A percentile compares a stretch with the other conserved stretches of the same genome.
Conservation (phyloP, 1,139 yeast genomes). For the Pichia sp. region DNA sequence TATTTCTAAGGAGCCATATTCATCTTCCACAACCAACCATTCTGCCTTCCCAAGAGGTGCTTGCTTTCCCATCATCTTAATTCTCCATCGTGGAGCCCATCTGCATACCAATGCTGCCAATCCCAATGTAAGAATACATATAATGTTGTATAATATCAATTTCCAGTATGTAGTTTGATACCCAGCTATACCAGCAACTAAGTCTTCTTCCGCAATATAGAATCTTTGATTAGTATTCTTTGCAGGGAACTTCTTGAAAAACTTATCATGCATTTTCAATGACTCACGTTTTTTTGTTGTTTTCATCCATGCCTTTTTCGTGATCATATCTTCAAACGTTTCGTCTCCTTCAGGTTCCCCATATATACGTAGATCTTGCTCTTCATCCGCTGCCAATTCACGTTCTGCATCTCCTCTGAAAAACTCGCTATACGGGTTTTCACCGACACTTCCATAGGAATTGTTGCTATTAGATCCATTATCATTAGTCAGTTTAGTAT, state of each 20-base stretch:
- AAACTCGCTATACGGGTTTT: slow-evolving; percentile 21
- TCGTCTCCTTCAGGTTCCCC: slow-evolving; percentile 20
- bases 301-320: slow-evolving; percentile 17
- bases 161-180: slow-evolving; percentile 55
- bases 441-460: slow-evolving; percentile 20
- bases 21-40: slow-evolving; percentile 93
- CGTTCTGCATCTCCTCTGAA: slow-evolving; percentile 23
- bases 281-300: slow-evolving; percentile 19
- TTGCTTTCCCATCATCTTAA: slow-evolving; percentile 61
- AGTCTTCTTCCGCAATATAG: slow-evolving; percentile 91
- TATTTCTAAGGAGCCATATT: slow-evolving; percentile 77
- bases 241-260: slow-evolving; percentile 43
- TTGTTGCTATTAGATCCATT: neutral
- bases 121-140: slow-evolving; percentile 65
- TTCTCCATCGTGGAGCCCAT: slow-evolving; percentile 80
- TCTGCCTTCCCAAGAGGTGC: slow-evolving; percentile 77
- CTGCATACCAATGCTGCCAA: slow-evolving; percentile 66
- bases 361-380: slow-evolving; percentile 14
- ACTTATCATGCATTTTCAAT: slow-evolving; percentile 34
- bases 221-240: slow-evolving; percentile 63
- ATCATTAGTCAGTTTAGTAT: slow-evolving; percentile 7
- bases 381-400: slow-evolving; percentile 19
- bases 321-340: slow-evolving; percentile 20
- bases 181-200: slow-evolving; percentile 92
- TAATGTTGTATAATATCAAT: slow-evolving; percentile 44